Percentiles rank a stretch among this genome's conserved stretches.
Conservation (phyloP, 306 rosid genomes). For the Ceratonia siliqua region DNA sequence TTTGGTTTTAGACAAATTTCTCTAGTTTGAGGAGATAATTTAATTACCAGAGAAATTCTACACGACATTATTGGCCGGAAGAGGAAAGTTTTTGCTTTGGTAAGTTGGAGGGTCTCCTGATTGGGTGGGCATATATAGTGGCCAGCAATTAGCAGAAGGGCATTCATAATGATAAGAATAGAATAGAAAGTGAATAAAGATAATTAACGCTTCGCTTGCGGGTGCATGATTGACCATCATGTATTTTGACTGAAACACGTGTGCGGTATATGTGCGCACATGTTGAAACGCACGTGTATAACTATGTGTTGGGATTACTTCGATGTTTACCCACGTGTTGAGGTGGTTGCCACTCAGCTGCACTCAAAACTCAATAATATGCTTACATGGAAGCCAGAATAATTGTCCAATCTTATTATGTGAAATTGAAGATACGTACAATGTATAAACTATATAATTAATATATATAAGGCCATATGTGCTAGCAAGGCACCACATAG, state of each 20-base stretch:
- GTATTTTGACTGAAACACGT: constrained; percentile 52
- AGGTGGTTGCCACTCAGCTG: constrained; percentile 29
- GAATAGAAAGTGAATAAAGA: constrained; percentile 20
- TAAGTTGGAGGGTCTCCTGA: constrained; percentile 15
- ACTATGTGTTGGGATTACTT: background rate
- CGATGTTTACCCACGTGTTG: constrained; percentile 28
- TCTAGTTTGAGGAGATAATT: background rate
- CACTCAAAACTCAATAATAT: constrained; percentile 48
- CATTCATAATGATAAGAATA: constrained; percentile 19
- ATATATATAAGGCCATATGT: background rate
- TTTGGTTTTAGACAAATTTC: background rate
- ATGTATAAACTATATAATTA: constrained; percentile 3
- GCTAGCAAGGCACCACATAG: background rate
- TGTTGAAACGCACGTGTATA: constrained; percentile 36
- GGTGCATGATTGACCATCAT: constrained; percentile 45
- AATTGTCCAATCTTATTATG: constrained; percentile 29
- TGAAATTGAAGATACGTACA: background rate
- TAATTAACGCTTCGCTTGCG: constrained; percentile 32
- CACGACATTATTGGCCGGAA: constrained; percentile 34
- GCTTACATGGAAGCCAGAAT: constrained; percentile 30
- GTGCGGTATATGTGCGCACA: constrained; percentile 30
- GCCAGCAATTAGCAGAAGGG: constrained; percentile 30
- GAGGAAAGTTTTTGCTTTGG: constrained; percentile 31
- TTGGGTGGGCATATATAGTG: constrained; percentile 36
- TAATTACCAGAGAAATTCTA: background rate